A percentile compares a stretch with the other conserved stretches of the same genome.
Evolutionary conservation across 78 protist genomes (phyloP).

Genomic region (Pelomyxa schiedti): DNA sequence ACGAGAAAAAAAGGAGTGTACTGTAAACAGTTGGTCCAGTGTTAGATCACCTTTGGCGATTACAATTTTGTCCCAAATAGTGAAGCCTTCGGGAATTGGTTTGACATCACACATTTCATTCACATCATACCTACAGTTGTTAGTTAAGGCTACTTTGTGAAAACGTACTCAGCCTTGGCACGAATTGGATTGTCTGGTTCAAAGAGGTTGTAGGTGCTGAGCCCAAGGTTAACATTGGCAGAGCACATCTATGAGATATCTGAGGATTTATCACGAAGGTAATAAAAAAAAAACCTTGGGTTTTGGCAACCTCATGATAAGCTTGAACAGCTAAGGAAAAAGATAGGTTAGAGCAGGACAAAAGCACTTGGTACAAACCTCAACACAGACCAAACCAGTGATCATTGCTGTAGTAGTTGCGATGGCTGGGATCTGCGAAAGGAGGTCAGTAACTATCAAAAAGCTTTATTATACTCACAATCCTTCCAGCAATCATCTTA

Average conservation of each 20-base stretch:
- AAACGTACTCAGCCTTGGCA: conserved; percentile 4
- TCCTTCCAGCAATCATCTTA: conserved; percentile 91
- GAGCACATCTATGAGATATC: too few relatives aligned
- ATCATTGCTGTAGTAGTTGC: conserved; percentile 98
- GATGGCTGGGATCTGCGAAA: conserved; percentile 99
- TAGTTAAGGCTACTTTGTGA: too few relatives aligned
- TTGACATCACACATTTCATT: background rate
- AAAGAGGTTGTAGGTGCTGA: background rate
- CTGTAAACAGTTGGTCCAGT: too few relatives aligned
- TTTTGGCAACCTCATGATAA: background rate
- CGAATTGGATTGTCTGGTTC: background rate
- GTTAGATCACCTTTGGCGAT: background rate
- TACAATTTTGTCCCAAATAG: conserved; percentile 12
- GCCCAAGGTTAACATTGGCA: background rate
- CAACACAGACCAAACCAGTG: conserved; percentile 79
- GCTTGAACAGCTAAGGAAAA: background rate
- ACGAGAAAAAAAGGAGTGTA: too few relatives aligned
- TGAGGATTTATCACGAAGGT: too few relatives aligned
- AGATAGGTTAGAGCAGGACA: too few relatives aligned
- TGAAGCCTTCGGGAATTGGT: conserved; percentile 1
- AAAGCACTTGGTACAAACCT: too few relatives aligned
- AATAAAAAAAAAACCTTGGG: background rate
- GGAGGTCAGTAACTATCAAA: too few relatives aligned
- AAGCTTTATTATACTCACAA: too few relatives aligned
- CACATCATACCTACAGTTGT: too few relatives aligned